phyloP scores from a whole-genome alignment of 768 basidiomycete genomes.

The Tylopilus rubrobrunneus region DNA sequence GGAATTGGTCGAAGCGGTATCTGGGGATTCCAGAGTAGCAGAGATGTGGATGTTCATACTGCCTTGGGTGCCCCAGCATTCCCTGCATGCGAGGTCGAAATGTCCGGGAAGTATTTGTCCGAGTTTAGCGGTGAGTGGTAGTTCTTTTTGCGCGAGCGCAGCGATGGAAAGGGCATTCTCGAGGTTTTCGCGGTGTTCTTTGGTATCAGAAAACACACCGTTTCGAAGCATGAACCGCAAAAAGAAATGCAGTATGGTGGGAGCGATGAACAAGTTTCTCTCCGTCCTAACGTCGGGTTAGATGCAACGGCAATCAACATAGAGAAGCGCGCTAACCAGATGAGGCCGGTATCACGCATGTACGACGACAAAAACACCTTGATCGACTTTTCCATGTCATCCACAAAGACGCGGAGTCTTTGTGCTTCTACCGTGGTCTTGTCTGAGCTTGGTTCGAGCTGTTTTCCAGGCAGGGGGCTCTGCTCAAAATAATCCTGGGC shows the following conservation, averaged over 20 bases:
- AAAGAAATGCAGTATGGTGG: constrained; percentile 44
- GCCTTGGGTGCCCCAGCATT: constrained; percentile 46
- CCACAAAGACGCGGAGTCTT: constrained; percentile 48
- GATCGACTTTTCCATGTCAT: constrained; percentile 55
- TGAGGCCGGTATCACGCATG: constrained; percentile 58
- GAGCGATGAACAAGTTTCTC: constrained; percentile 38
- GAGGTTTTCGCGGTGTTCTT: constrained; percentile 27
- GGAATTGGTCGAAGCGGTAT: not conserved
- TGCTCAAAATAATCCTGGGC: constrained; percentile 30
- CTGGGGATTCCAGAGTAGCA: not conserved
- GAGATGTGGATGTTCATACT: constrained; percentile 26
- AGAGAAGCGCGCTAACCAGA: constrained; percentile 46
- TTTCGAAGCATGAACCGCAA: constrained; percentile 44
- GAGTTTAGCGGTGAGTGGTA: constrained; percentile 40
- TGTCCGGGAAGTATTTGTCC: constrained; percentile 36
- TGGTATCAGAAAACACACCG: constrained; percentile 36
- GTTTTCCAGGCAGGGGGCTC: constrained; percentile 26
- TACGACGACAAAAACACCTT: constrained; percentile 70
- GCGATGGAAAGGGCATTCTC: constrained; percentile 42
- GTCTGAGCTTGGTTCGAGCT: constrained; percentile 21
- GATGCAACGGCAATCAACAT: not conserved
- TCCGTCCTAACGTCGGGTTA: constrained; percentile 35
- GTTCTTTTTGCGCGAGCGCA: constrained; percentile 36
- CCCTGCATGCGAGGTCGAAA: constrained; percentile 48
- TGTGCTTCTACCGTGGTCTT: constrained; percentile 8